These are phyloP conservation scores for Mollisiaceae sp. DNA, from an alignment of 2,329 filamentous ascomycete species.

Conservation along the genomic window DNA sequence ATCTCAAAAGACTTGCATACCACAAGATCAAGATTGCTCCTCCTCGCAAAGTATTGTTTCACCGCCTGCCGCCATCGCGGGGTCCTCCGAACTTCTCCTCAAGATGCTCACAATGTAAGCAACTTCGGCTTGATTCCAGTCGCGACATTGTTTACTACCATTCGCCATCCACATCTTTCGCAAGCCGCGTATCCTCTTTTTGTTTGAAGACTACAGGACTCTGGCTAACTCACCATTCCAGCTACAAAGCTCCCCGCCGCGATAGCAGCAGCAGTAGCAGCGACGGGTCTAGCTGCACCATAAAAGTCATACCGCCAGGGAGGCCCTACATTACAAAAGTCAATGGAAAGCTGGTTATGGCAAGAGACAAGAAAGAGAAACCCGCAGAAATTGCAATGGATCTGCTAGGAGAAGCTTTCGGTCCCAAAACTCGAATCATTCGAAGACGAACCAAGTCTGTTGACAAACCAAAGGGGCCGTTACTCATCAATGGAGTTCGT, in stretches of 20 bases:
- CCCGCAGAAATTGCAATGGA: conserved; percentile 22
- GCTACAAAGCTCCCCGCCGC: conserved; percentile 25
- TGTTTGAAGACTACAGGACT: background rate
- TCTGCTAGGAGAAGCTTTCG: conserved; percentile 35
- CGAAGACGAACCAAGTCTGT: conserved; percentile 29
- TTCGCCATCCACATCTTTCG: background rate
- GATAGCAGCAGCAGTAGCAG: background rate
- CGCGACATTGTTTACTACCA: background rate
- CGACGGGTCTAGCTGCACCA: conserved; percentile 1
- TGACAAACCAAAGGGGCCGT: conserved; percentile 17
- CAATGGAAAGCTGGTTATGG: conserved; percentile 40
- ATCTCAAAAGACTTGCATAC: background rate
- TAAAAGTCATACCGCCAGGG: conserved; percentile 31
- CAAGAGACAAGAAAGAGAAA: conserved; percentile 35
- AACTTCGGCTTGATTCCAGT: background rate
- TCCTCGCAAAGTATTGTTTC: background rate
- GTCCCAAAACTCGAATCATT: conserved; percentile 20
- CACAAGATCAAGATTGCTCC: background rate
- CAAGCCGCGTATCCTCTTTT: background rate
- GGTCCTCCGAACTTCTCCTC: background rate
- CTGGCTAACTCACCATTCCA: background rate
- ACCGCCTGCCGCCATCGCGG: background rate
- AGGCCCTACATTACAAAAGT: conserved; percentile 39
- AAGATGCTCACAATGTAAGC: conserved; percentile 32
- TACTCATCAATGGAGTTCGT: conserved; percentile 27